Conservation (phyloP, 2,329 filamentous ascomycete genomes). For the Trichothecium roseum region DNA sequence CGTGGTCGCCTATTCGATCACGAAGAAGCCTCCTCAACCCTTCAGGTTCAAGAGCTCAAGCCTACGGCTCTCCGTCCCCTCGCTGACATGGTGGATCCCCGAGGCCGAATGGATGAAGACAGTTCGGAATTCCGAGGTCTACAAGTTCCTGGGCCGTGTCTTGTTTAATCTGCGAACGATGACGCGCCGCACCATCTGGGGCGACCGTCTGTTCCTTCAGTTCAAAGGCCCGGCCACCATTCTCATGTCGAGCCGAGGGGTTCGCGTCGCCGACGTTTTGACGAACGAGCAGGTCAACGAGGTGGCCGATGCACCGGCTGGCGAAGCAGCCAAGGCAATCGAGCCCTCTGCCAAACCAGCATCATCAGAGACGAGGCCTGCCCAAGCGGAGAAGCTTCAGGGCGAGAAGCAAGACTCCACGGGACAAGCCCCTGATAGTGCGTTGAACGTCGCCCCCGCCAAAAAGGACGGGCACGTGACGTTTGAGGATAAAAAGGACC, state of each 20-base stretch:
- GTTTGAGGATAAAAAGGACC: conserved; percentile 49
- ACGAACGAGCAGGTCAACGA: conserved; percentile 76
- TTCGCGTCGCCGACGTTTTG: conserved; percentile 67
- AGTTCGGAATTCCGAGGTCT: conserved; percentile 61
- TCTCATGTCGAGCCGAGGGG: conserved; percentile 78
- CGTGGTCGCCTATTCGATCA: conserved; percentile 80
- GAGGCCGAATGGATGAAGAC: conserved; percentile 63
- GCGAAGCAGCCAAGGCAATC: conserved; percentile 52
- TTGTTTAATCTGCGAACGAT: conserved; percentile 65
- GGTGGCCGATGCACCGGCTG: conserved; percentile 73
- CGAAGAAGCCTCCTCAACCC: conserved; percentile 61
- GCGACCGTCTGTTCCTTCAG: conserved; percentile 82
- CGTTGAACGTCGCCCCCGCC: conserved; percentile 46
- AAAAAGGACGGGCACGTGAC: conserved; percentile 54
- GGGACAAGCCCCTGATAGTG: conserved; percentile 27
- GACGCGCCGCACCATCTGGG: conserved; percentile 77
- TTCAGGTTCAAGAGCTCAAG: conserved; percentile 78
- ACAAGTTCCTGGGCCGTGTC: conserved; percentile 56
- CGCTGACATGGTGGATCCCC: conserved; percentile 52
- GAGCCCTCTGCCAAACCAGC: conserved; percentile 30
- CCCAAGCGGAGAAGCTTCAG: conserved; percentile 1
- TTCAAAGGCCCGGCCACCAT: conserved; percentile 82
- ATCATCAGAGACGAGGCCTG: background rate
- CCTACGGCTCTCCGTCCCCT: conserved; percentile 70
- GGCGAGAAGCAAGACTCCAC: conserved; percentile 14